These are phyloP conservation scores for Erysimum cheiri DNA, from an alignment of 441 rosid genomes.

Conservation along the genomic window DNA sequence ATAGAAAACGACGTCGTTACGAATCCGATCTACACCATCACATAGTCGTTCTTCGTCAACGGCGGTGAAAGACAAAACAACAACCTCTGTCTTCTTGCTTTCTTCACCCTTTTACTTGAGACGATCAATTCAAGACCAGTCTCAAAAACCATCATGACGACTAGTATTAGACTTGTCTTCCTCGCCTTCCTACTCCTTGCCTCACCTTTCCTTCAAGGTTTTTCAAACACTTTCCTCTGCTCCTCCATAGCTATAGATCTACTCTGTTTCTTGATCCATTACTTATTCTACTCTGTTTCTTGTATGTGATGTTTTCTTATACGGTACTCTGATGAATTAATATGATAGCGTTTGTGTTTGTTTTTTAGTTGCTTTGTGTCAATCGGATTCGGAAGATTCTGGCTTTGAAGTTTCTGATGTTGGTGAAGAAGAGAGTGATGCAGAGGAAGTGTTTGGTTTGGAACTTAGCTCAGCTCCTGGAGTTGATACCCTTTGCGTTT, in stretches of 20 bases:
- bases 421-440: slow-evolving; percentile 76
- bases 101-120: slow-evolving; percentile 27
- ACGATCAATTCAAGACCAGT: slow-evolving; percentile 12
- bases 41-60: slow-evolving; percentile 10
- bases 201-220: slow-evolving; percentile 80
- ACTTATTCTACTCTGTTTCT: slow-evolving; percentile 30
- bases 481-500: slow-evolving; percentile 68
- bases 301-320: not conserved
- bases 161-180: slow-evolving; percentile 60
- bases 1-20: not conserved
- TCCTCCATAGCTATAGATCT: slow-evolving; percentile 45
- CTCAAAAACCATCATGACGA: slow-evolving; percentile 40
- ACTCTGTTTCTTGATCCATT: not conserved
- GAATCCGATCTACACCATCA: not conserved
- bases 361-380: slow-evolving; percentile 68
- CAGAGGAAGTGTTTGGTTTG: slow-evolving; percentile 61
- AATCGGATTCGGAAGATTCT: slow-evolving; percentile 46
- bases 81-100: slow-evolving; percentile 37
- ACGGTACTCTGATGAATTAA: not conserved
- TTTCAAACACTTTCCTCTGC: not conserved
- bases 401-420: slow-evolving; percentile 53
- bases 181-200: slow-evolving; percentile 72
- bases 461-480: slow-evolving; percentile 72
- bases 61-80: slow-evolving; percentile 26
- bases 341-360: slow-evolving; percentile 4